Conservation (phyloP, 2,329 filamentous ascomycete species). For the Aspergillus thermomutatus region DNA sequence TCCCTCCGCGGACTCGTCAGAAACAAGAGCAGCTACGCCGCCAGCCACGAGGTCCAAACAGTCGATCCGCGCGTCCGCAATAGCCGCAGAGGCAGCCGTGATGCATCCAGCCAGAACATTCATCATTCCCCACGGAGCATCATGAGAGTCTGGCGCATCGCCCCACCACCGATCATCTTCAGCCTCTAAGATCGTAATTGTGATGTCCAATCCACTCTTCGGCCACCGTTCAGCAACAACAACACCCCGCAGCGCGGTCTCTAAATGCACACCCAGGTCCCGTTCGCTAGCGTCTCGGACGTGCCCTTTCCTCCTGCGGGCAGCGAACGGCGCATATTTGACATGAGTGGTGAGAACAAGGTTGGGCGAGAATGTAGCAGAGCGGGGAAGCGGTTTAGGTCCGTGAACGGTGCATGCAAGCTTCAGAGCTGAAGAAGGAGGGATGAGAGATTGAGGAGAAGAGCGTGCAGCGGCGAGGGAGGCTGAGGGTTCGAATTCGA, state of each 20-base stretch:
- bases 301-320: constrained; percentile 76
- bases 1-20: constrained; percentile 26
- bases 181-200: constrained; percentile 88
- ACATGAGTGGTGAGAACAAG: constrained; percentile 89
- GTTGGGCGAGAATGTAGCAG: constrained; percentile 86
- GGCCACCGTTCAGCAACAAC: constrained; percentile 94
- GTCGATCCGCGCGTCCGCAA: constrained; percentile 93
- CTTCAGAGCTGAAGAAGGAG: constrained; percentile 69
- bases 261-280: constrained; percentile 85
- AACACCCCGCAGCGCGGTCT: constrained; percentile 83
- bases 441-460: constrained; percentile 47
- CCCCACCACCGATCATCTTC: constrained; percentile 75
- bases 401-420: constrained; percentile 92
- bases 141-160: constrained; percentile 47
- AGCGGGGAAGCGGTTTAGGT: constrained; percentile 83
- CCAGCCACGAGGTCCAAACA: constrained; percentile 88
- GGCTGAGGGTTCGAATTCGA: constrained; percentile 50
- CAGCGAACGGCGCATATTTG: constrained; percentile 95
- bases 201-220: constrained; percentile 96
- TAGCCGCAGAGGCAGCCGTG: constrained; percentile 86
- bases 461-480: constrained; percentile 42
- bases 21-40: constrained; percentile 78
- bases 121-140: constrained; percentile 82
- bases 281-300: constrained; percentile 81
- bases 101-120: constrained; percentile 88